Conservation (phyloP, 2,329 filamentous ascomycete genomes). For the Elsinoe arachidis region DNA sequence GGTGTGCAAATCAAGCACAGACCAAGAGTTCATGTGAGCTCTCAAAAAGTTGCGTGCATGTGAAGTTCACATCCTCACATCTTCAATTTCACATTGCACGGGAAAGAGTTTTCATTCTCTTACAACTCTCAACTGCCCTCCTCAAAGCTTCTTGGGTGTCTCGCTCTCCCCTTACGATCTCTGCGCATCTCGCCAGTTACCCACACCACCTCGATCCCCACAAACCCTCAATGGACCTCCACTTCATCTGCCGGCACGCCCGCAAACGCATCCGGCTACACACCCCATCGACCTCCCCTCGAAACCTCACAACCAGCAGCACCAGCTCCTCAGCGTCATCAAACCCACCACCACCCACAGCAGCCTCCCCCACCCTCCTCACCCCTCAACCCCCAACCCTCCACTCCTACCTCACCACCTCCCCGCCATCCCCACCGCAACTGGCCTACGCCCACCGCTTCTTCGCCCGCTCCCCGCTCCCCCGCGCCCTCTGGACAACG, state of each 20-base stretch:
- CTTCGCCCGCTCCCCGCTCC: constrained; percentile 36
- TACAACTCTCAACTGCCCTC: too few relatives aligned
- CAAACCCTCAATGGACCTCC: neutral
- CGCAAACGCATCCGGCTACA: neutral
- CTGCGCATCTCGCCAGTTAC: too few relatives aligned
- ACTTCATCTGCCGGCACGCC: neutral
- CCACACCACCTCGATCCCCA: too few relatives aligned
- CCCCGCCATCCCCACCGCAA: constrained; percentile 29
- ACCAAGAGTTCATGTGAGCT: constrained; percentile 1
- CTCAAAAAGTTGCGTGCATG: neutral
- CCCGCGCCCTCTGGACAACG: constrained; percentile 51
- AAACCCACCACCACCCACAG: neutral
- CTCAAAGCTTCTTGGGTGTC: too few relatives aligned
- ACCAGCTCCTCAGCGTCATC: neutral
- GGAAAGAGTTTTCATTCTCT: too few relatives aligned
- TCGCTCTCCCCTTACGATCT: too few relatives aligned
- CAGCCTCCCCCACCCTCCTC: constrained; percentile 19
- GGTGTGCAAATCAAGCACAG: neutral
- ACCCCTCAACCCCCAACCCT: constrained; percentile 24
- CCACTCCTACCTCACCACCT: constrained; percentile 26
- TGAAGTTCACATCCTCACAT: neutral
- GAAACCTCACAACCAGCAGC: constrained; percentile 5
- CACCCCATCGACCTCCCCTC: neutral
- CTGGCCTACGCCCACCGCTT: constrained; percentile 34
- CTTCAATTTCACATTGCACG: neutral